Conservation (phyloP, 768 basidiomycete genomes). For the Punctularia strigosozonata region DNA sequence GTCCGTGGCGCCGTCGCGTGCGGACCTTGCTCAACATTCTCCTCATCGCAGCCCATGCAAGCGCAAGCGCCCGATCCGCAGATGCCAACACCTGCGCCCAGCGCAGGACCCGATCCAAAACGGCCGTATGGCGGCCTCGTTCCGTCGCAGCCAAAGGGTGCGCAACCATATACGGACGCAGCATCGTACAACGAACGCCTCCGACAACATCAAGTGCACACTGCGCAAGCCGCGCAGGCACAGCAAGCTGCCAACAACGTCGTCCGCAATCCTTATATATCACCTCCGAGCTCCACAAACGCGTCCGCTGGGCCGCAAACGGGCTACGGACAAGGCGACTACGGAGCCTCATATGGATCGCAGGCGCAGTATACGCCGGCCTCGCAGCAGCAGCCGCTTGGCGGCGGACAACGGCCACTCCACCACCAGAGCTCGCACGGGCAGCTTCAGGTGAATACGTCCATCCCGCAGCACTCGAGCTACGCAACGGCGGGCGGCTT, state of each 20-base stretch:
- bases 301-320: too few relatives aligned
- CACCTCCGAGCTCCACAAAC: slow-evolving; percentile 24
- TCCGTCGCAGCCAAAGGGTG: slow-evolving; percentile 77
- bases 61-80: slow-evolving; percentile 1
- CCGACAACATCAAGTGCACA: slow-evolving; percentile 88
- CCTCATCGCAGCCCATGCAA: not conserved
- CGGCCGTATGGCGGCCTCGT: slow-evolving; percentile 90
- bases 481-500: slow-evolving; percentile 7
- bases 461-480: slow-evolving; percentile 13
- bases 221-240: slow-evolving; percentile 71
- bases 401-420: slow-evolving; percentile 24
- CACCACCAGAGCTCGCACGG: slow-evolving; percentile 41
- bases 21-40: not conserved
- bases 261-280: slow-evolving; percentile 76
- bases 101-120: slow-evolving; percentile 49
- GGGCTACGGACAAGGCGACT: slow-evolving; percentile 16
- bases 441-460: slow-evolving; percentile 23
- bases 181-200: slow-evolving; percentile 92
- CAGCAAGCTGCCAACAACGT: slow-evolving; percentile 57
- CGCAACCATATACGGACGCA: slow-evolving; percentile 83
- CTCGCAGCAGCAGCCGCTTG: slow-evolving; percentile 18
- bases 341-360: slow-evolving; percentile 7
- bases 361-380: slow-evolving; percentile 8
- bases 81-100: slow-evolving; percentile 21
- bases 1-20: not conserved